These are phyloP conservation scores for Monsonia emarginata DNA, from an alignment of 441 rosid genomes.

Conservation along the genomic window DNA sequence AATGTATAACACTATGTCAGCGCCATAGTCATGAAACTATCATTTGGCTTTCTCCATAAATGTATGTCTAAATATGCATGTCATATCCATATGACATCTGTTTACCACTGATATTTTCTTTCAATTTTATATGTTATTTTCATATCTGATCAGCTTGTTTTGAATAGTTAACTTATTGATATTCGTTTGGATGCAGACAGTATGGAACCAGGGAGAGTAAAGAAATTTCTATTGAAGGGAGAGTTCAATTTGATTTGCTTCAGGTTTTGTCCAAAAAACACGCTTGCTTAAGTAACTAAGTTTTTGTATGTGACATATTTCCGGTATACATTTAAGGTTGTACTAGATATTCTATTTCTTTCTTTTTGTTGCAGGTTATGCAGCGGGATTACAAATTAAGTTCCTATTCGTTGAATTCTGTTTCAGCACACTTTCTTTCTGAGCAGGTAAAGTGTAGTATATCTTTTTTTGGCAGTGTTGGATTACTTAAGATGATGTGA, in stretches of 20 bases:
- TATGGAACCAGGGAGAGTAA: constrained; percentile 87
- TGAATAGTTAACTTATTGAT: not conserved
- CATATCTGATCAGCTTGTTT: not conserved
- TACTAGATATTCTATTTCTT: constrained; percentile 12
- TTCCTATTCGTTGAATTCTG: constrained; percentile 91
- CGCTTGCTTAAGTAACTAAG: constrained; percentile 18
- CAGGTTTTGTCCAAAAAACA: constrained; percentile 43
- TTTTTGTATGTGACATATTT: constrained; percentile 13
- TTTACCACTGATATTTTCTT: not conserved
- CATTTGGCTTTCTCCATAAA: not conserved
- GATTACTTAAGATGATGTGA: not conserved
- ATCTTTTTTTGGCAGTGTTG: not conserved
- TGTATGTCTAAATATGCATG: not conserved
- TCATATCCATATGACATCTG: not conserved
- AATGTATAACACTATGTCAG: constrained; percentile 5
- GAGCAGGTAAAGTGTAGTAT: constrained; percentile 56
- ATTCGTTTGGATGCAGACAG: constrained; percentile 41
- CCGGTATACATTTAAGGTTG: constrained; percentile 7
- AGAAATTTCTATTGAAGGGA: constrained; percentile 89
- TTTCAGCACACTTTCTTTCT: constrained; percentile 93
- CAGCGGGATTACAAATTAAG: constrained; percentile 87
- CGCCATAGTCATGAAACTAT: not conserved
- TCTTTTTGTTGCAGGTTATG: constrained; percentile 49
- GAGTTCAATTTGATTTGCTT: constrained; percentile 94
- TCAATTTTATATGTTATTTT: not conserved